phyloP scores from a whole-genome alignment of 192 early-diverging fungal species.

The Coemansia sp. region DNA sequence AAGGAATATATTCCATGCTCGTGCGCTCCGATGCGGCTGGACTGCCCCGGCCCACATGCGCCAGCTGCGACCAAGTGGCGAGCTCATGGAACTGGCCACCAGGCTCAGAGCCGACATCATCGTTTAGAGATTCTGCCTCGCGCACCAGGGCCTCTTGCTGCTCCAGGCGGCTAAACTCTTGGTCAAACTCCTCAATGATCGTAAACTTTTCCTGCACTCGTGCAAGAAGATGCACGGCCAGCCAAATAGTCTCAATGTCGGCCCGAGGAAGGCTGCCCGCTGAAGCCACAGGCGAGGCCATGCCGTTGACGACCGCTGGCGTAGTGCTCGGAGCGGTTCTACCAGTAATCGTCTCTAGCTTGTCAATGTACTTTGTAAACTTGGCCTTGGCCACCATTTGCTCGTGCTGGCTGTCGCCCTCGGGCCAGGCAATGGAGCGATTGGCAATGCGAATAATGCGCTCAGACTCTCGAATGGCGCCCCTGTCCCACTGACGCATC shows the following conservation, averaged over 20 bases:
- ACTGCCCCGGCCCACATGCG: constrained; percentile 35
- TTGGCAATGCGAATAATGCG: constrained; percentile 47
- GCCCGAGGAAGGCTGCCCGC: constrained; percentile 30
- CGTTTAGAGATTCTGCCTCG: constrained; percentile 36
- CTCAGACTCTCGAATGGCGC: constrained; percentile 37
- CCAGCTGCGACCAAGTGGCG: constrained; percentile 55
- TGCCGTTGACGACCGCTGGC: neutral
- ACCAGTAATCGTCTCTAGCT: constrained; percentile 42
- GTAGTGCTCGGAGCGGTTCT: constrained; percentile 1
- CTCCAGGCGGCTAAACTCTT: constrained; percentile 53
- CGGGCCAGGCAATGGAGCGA: constrained; percentile 48
- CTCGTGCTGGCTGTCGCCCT: constrained; percentile 52
- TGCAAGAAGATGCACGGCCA: constrained; percentile 51
- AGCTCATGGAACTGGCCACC: constrained; percentile 20
- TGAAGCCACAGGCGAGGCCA: constrained; percentile 1
- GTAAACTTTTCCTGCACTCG: constrained; percentile 46
- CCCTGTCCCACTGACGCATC: constrained; percentile 42
- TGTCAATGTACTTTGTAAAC: constrained; percentile 53
- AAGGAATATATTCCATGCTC: constrained; percentile 42
- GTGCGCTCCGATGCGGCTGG: constrained; percentile 46
- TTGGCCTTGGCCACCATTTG: constrained; percentile 52
- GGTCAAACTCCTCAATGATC: constrained; percentile 53
- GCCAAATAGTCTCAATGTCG: constrained; percentile 57
- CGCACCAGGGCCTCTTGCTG: constrained; percentile 45
- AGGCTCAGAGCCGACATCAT: constrained; percentile 7